A percentile compares a stretch with the other conserved stretches of the same genome.
phyloP scores from a whole-genome alignment of 2,329 filamentous ascomycete species.

The Calonectria hawksworthii region DNA sequence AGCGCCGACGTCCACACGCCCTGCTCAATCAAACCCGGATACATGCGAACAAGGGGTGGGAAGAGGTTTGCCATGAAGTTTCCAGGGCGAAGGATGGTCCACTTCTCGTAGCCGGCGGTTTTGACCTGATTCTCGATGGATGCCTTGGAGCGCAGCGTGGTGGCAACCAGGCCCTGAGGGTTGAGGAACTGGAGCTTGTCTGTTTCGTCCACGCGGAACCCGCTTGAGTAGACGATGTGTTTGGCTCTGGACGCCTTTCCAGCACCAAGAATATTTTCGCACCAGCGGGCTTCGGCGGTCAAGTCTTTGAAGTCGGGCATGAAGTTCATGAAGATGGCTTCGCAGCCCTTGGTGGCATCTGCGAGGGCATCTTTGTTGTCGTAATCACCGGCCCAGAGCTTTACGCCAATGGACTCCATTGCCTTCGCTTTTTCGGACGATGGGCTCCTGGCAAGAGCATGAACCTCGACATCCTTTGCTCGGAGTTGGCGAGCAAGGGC shows the following conservation, averaged over 20 bases:
- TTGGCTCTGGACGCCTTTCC: constrained; percentile 54
- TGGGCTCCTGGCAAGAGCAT: constrained; percentile 50
- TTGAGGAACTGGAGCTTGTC: constrained; percentile 46
- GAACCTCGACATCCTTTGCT: constrained; percentile 48
- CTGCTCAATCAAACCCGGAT: constrained; percentile 53
- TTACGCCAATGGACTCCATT: constrained; percentile 50
- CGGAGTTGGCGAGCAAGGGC: constrained; percentile 53
- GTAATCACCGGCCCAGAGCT: constrained; percentile 51
- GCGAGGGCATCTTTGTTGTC: constrained; percentile 49
- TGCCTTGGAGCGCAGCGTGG: constrained; percentile 55
- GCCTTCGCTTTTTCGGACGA: constrained; percentile 47
- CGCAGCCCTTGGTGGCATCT: constrained; percentile 47
- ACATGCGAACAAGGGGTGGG: constrained; percentile 56
- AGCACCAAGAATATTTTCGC: constrained; percentile 50
- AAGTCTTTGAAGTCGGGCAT: constrained; percentile 50
- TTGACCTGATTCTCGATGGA: constrained; percentile 57
- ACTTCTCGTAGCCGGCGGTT: constrained; percentile 54
- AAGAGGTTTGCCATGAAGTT: constrained; percentile 67
- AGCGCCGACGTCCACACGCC: constrained; percentile 56
- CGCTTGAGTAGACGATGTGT: constrained; percentile 55
- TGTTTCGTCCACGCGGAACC: constrained; percentile 48
- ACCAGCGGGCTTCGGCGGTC: constrained; percentile 47
- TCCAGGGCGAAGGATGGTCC: constrained; percentile 64
- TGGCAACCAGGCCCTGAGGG: constrained; percentile 45
- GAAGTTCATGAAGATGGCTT: constrained; percentile 52